Conservation (phyloP, 73 alveolate species). For the Durusdinium trenchii region DNA sequence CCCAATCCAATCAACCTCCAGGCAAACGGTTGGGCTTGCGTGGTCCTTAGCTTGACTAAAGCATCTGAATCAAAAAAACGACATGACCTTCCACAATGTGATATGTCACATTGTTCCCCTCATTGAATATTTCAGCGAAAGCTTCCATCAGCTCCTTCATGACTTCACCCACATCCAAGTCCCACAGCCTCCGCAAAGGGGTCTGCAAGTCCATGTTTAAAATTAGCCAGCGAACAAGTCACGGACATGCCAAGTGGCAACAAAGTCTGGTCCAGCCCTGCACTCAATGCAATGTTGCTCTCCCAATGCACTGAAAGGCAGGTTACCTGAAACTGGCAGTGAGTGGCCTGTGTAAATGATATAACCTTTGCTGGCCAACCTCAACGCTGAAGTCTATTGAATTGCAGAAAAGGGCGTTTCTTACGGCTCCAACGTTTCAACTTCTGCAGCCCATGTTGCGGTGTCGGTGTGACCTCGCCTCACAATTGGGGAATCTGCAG, state of each 20-base stretch:
- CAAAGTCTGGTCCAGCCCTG: slow-evolving; percentile 47
- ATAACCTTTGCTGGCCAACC: too few species aligned
- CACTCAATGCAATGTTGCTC: slow-evolving; percentile 41
- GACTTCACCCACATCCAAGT: slow-evolving; percentile 38
- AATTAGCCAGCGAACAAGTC: neutral
- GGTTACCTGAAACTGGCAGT: neutral
- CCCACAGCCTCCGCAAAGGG: slow-evolving; percentile 39
- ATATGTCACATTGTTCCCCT: neutral
- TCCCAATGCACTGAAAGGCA: slow-evolving; percentile 74
- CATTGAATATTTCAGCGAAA: neutral
- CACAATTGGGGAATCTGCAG: too few species aligned
- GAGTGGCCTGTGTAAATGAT: neutral
- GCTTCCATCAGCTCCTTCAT: slow-evolving; percentile 49
- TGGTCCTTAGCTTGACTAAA: neutral
- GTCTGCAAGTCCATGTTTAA: neutral
- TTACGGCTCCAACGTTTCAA: neutral
- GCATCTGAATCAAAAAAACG: neutral
- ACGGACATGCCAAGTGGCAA: neutral
- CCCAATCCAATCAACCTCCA: slow-evolving; percentile 68
- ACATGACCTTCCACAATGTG: neutral
- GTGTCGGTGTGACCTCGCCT: slow-evolving; percentile 36
- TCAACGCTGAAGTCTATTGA: neutral
- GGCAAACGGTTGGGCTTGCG: slow-evolving; percentile 55
- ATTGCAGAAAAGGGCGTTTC: neutral
- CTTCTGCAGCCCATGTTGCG: neutral